phyloP scores from a whole-genome alignment of 139 green algal species.

The Edaphochlamys debaryana region DNA sequence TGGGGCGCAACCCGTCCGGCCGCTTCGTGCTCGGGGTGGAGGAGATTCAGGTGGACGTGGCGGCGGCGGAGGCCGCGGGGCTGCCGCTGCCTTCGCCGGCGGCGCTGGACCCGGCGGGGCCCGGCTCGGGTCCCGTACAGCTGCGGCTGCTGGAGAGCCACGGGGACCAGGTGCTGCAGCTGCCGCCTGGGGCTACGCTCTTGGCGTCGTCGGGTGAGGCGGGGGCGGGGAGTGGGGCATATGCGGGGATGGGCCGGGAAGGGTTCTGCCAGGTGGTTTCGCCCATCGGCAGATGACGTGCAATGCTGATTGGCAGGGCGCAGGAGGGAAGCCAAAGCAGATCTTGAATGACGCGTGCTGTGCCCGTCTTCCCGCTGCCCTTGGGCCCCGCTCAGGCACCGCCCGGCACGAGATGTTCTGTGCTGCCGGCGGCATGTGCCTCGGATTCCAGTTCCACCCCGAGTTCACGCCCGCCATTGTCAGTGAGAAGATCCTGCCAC shows the following conservation, averaged over 20 bases:
- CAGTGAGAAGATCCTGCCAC: conserved; percentile 45
- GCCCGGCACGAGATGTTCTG: conserved; percentile 61
- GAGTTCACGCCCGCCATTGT: conserved; percentile 31
- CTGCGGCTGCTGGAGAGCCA: conserved; percentile 64
- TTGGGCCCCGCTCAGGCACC: conserved; percentile 2
- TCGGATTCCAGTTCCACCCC: conserved; percentile 57
- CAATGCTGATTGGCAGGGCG: too few relatives aligned
- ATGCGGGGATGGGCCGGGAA: background rate
- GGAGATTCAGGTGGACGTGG: background rate
- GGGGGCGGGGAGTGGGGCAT: background rate
- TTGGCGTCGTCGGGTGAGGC: conserved; percentile 52
- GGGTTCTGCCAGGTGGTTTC: too few relatives aligned
- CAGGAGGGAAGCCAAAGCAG: too few relatives aligned
- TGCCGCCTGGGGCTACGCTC: conserved; percentile 53
- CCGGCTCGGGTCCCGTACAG: too few relatives aligned
- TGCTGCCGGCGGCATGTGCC: conserved; percentile 22
- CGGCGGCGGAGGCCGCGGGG: background rate
- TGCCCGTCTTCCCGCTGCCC: too few relatives aligned
- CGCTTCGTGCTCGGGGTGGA: conserved; percentile 50
- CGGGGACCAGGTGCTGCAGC: conserved; percentile 60
- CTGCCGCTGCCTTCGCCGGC: background rate
- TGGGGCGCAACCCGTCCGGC: conserved; percentile 63
- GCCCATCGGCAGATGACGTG: too few relatives aligned
- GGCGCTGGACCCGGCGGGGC: background rate
- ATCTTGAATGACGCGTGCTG: too few relatives aligned